Evolutionary conservation across 306 rosid genomes (phyloP), one percentile per base, ranked within the genome.

Genomic region (Pterocarpus santalinus): DNA sequence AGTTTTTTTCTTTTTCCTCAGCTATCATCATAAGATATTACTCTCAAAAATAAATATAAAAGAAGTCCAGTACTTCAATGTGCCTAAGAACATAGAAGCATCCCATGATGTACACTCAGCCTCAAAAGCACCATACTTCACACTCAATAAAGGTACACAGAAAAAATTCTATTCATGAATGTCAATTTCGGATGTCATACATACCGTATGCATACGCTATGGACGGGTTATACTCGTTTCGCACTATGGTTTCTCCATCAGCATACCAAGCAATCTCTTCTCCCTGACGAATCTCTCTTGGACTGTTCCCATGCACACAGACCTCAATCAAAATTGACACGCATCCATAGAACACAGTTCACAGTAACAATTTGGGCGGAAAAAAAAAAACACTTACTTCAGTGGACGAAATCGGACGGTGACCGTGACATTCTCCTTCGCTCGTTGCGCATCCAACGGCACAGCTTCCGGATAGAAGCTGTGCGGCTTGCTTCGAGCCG

Each of bases 181-280:
- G 70, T 9, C 49, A 63, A 72, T 28, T 43, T 62, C 63, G 81
- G 57, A 77, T 51, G 81, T 57, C 5, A 68, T 89, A 96, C 99
- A 68, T 90, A 96, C 99, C 99, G 16, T 93, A 96, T 72, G 98
- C 99, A 86, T 93, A 96, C 32, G 99, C 99, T 84, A 90, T 85
- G 76, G 99, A 83, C 0, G 97, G 97, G 78, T 96, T 96, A 78
- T 92, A 88, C 90, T 96, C 99, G 78, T 88, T 96, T 74, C 98
- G 91, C 84, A 96, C 90, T 35, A 92, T 83, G 71, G 98, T 89
- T 52, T 96, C 98, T 78, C 99, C 99, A 55, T 96, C 99, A 12
- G 99, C 98, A 86, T 93, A 96, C 99, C 99, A 96, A 69, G 99
- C 98, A 80, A 96, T 92, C 88, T 96, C 98, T 87, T 96, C 99